Percentiles rank a stretch among this genome's conserved stretches.
Conservation (phyloP, 371 early-diverging fungal species). For the Vairimorpha apis region DNA sequence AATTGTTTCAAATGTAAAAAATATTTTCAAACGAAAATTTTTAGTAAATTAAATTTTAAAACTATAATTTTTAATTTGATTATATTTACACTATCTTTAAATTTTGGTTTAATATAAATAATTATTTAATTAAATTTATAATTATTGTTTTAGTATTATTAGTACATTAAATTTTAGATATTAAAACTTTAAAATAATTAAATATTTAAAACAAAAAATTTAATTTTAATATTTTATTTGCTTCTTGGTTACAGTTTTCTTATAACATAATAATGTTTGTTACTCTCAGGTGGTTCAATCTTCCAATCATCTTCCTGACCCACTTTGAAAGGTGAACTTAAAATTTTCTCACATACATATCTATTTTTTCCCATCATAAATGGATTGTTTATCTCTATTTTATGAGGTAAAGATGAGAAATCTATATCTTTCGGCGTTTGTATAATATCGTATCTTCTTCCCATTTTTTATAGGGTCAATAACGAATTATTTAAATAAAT, state of each 20-base stretch:
- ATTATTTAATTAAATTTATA: no score
- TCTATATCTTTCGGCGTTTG: constrained; percentile 24
- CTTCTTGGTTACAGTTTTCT: constrained; percentile 17
- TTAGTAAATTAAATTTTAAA: no score
- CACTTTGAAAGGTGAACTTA: background rate
- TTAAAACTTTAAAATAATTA: no score
- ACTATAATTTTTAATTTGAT: no score
- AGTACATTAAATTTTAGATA: no score
- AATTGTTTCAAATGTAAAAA: no score
- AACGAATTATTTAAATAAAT: background rate
- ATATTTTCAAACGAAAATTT: no score
- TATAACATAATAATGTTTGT: constrained; percentile 28
- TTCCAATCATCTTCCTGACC: background rate
- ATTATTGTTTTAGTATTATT: no score
- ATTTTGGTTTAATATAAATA: no score
- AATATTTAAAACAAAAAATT: no score
- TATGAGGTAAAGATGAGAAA: background rate
- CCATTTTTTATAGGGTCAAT: constrained; percentile 8
- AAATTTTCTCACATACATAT: constrained; percentile 32
- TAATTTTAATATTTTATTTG: background rate
- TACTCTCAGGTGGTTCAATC: background rate
- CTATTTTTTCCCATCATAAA: constrained; percentile 5
- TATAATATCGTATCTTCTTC: constrained; percentile 17
- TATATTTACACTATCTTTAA: no score
- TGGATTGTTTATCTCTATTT: constrained; percentile 14